A percentile compares a stretch with the other conserved stretches of the same genome.
These are phyloP conservation scores for Blastocystis sp. DNA, from an alignment of 352 stramenopile species.

Conservation along the genomic window DNA sequence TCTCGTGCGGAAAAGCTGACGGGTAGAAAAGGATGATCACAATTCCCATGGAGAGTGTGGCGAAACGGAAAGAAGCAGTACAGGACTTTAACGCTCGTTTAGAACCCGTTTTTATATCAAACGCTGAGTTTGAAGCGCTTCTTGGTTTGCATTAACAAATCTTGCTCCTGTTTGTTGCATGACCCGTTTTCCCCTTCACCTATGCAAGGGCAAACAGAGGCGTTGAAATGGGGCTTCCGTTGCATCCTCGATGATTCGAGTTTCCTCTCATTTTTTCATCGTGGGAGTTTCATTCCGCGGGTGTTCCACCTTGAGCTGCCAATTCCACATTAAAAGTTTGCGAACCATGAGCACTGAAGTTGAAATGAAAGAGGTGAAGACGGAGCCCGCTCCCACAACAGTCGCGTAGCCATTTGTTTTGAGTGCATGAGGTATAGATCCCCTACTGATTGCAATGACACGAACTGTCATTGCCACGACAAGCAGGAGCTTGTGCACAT, in stretches of 20 bases:
- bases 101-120: not conserved
- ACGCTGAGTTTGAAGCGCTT: conserved; percentile 44
- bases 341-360: conserved; percentile 46
- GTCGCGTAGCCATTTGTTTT: not conserved
- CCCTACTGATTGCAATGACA: conserved; percentile 2
- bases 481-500: not conserved
- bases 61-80: conserved; percentile 3
- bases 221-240: not conserved
- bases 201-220: conserved; percentile 2
- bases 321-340: not conserved
- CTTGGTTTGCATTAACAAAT: conserved; percentile 16
- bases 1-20: not conserved
- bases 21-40: conserved; percentile 21
- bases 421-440: conserved; percentile 1
- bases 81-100: not conserved
- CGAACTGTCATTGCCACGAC: conserved; percentile 8
- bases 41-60: conserved; percentile 11
- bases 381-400: not conserved
- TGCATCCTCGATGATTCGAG: not conserved
- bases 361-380: conserved; percentile 25
- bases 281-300: not conserved
- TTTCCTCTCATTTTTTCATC: not conserved
- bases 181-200: not conserved
- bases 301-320: not conserved
- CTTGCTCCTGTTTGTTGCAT: conserved; percentile 32